Conservation (phyloP, 305 asterid species). For the Vinca major region DNA sequence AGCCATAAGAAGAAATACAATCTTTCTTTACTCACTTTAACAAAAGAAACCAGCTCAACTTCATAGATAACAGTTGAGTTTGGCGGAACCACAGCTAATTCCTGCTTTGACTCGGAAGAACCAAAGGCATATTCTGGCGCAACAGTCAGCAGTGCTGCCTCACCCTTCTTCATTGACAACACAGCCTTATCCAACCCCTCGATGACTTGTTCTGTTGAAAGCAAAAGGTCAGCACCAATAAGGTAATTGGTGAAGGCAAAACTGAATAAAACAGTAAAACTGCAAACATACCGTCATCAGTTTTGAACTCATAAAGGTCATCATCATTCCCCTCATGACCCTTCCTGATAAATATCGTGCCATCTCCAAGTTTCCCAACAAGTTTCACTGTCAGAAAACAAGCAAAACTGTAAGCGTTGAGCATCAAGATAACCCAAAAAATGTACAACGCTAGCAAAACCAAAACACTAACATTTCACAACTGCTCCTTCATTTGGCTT, state of each 20-base stretch:
- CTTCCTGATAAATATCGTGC: slow-evolving; percentile 51
- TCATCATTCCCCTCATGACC: slow-evolving; percentile 44
- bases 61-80: slow-evolving; percentile 66
- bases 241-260: not conserved
- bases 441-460: not conserved
- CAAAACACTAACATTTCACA: slow-evolving; percentile 40
- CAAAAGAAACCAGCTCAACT: slow-evolving; percentile 72
- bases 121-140: slow-evolving; percentile 85
- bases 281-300: slow-evolving; percentile 54
- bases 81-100: slow-evolving; percentile 68
- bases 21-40: slow-evolving; percentile 39
- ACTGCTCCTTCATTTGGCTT: slow-evolving; percentile 75
- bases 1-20: not conserved
- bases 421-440: not conserved
- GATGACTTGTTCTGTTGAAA: slow-evolving; percentile 64
- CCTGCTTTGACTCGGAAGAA: slow-evolving; percentile 54
- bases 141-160: slow-evolving; percentile 50
- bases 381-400: slow-evolving; percentile 49
- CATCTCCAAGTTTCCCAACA: slow-evolving; percentile 66
- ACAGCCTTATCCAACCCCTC: slow-evolving; percentile 79
- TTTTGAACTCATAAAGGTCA: slow-evolving; percentile 64
- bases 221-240: not conserved
- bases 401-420: not conserved
- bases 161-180: slow-evolving; percentile 73
- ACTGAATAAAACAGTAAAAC: not conserved